phyloP scores from a whole-genome alignment of 2,329 filamentous ascomycete species.

The Alternaria rosae region DNA sequence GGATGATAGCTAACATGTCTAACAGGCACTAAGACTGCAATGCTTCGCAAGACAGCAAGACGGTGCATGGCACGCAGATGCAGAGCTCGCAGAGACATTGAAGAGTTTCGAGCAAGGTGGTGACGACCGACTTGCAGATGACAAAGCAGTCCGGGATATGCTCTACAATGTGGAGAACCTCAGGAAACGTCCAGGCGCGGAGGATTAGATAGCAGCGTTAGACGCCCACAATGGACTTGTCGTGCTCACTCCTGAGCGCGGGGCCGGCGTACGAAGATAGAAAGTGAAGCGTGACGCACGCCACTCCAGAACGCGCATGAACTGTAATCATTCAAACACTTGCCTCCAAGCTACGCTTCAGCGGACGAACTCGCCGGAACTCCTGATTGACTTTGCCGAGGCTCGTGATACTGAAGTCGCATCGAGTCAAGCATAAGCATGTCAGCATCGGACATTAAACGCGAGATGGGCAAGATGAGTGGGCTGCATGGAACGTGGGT shows the following conservation, averaged over 20 bases:
- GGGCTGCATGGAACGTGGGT: conserved; percentile 15
- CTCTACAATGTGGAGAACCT: conserved; percentile 59
- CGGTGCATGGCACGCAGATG: conserved; percentile 35
- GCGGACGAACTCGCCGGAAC: conserved; percentile 1
- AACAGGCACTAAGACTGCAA: conserved; percentile 35
- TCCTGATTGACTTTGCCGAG: conserved; percentile 2
- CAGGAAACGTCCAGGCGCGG: conserved; percentile 55
- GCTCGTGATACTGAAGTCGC: conserved; percentile 19
- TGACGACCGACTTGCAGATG: conserved; percentile 32
- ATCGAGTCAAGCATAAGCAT: conserved; percentile 8
- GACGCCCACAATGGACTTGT: not conserved
- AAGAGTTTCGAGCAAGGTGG: conserved; percentile 23
- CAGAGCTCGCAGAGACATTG: conserved; percentile 20
- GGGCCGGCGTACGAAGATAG: conserved; percentile 9
- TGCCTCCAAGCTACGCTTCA: conserved; percentile 1
- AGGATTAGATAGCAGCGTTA: conserved; percentile 36
- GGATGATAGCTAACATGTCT: conserved; percentile 16
- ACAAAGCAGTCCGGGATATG: conserved; percentile 53
- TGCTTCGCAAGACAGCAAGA: conserved; percentile 29
- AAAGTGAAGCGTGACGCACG: conserved; percentile 25
- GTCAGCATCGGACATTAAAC: conserved; percentile 16
- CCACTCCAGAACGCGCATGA: conserved; percentile 22
- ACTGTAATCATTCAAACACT: conserved; percentile 24
- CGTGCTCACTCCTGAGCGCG: conserved; percentile 1
- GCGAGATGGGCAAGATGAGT: conserved; percentile 1